Evolutionary conservation across 225 moss, liverwort and hornwort species (phyloP).

Genomic region (Rhytidiadelphus loreus): DNA sequence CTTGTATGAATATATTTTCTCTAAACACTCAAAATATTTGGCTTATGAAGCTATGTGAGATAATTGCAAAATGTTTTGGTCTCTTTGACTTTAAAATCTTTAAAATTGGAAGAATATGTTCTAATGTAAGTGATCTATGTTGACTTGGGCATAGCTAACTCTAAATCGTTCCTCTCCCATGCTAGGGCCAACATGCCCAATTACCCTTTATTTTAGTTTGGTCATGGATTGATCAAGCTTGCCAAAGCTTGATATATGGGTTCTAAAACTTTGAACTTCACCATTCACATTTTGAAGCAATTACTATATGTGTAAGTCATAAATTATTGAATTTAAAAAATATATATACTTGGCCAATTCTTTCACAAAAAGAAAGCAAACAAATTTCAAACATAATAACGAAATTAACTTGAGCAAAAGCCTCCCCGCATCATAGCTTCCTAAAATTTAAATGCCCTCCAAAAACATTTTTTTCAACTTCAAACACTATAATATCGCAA

Average conservation of each 20-base stretch:
- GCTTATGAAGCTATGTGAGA: no score
- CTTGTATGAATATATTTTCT: neutral
- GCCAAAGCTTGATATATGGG: neutral
- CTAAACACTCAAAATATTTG: no score
- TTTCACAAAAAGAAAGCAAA: neutral
- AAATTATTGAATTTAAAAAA: no score
- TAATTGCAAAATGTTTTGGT: rapidly evolving
- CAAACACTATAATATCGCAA: no score
- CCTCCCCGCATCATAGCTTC: rapidly evolving
- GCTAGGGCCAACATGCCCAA: no score
- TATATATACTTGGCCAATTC: no score
- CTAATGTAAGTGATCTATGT: no score
- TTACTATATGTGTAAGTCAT: neutral
- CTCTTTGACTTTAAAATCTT: neutral
- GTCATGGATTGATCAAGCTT: neutral
- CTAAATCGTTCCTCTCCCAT: no score
- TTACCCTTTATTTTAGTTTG: no score
- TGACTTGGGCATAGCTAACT: no score
- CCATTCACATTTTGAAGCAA: neutral
- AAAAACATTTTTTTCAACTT: neutral
- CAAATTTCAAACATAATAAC: rapidly evolving
- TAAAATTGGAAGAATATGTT: no score
- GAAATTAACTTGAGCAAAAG: neutral
- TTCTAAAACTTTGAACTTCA: rapidly evolving
- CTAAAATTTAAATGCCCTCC: rapidly evolving